Conservation (phyloP, 2,329 filamentous ascomycete species). For the Penicillium sp. region DNA sequence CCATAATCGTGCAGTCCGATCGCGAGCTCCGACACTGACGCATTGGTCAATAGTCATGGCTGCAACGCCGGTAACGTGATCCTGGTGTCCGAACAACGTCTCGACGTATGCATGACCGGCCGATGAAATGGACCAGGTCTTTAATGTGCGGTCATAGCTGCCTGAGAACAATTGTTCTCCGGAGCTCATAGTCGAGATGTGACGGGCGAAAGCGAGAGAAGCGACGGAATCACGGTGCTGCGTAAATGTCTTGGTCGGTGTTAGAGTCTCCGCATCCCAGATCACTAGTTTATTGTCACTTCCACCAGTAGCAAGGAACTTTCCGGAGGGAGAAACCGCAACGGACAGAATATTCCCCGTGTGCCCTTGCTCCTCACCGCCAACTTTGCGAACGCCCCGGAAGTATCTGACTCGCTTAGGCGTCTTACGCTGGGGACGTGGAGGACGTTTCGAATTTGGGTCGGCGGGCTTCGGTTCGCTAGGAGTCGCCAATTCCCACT, state of each 20-base stretch:
- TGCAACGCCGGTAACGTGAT: slow-evolving; percentile 80
- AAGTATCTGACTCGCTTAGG: slow-evolving; percentile 51
- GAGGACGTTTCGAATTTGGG: slow-evolving; percentile 63
- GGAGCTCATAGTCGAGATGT: slow-evolving; percentile 56
- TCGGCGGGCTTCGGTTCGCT: slow-evolving; percentile 33
- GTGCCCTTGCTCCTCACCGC: slow-evolving; percentile 64
- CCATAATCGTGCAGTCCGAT: slow-evolving; percentile 90
- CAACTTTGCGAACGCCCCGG: slow-evolving; percentile 42
- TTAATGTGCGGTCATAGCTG: slow-evolving; percentile 88
- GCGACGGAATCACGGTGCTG: slow-evolving; percentile 89
- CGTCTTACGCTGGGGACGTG: slow-evolving; percentile 42
- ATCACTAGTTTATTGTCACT: slow-evolving; percentile 80
- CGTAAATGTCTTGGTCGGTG: slow-evolving; percentile 77
- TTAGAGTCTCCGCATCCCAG: slow-evolving; percentile 78
- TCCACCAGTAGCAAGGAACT: slow-evolving; percentile 87
- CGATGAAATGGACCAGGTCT: slow-evolving; percentile 76
- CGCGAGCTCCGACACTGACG: slow-evolving; percentile 83
- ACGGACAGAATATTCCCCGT: slow-evolving; percentile 76
- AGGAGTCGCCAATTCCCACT: slow-evolving; percentile 74
- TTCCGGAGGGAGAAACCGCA: slow-evolving; percentile 83
- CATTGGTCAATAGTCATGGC: slow-evolving; percentile 83
- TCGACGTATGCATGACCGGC: slow-evolving; percentile 93
- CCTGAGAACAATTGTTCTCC: slow-evolving; percentile 86
- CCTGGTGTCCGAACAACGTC: slow-evolving; percentile 94
- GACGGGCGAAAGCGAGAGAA: slow-evolving; percentile 78